Evolutionary conservation across 768 basidiomycete genomes (phyloP).

Genomic region (Multifurca ochricompacta): DNA sequence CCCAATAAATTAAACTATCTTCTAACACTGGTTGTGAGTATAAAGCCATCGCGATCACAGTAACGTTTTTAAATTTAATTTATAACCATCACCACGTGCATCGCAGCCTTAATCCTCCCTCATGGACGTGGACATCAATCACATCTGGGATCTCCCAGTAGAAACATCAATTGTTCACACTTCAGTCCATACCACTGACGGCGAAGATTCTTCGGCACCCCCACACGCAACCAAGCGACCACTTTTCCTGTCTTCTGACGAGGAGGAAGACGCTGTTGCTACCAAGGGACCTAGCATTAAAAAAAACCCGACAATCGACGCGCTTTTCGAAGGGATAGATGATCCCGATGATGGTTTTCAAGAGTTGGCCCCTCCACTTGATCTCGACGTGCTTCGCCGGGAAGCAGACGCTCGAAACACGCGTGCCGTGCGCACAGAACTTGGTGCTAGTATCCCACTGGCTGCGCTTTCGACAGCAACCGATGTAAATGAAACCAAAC

Average conservation of each 20-base stretch:
- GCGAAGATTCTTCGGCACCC: conserved; percentile 14
- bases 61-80: too few species aligned
- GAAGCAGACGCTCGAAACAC: conserved; percentile 48
- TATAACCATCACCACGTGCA: conserved; percentile 11
- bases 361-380: conserved; percentile 42
- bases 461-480: conserved; percentile 29
- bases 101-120: not conserved
- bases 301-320: conserved; percentile 29
- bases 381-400: conserved; percentile 45
- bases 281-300: conserved; percentile 1
- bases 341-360: conserved; percentile 32
- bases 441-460: conserved; percentile 42
- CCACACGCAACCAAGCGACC: conserved; percentile 27
- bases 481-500: conserved; percentile 30
- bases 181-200: conserved; percentile 18
- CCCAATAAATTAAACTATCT: conserved; percentile 85
- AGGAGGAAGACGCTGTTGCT: conserved; percentile 34
- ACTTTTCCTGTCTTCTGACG: conserved; percentile 51
- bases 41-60: not conserved
- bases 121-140: conserved; percentile 34
- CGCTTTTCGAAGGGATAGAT: conserved; percentile 42
- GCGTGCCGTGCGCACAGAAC: conserved; percentile 36
- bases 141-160: conserved; percentile 46
- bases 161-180: conserved; percentile 33
- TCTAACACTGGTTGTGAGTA: conserved; percentile 46